Evolutionary conservation across 2,329 filamentous ascomycete species (phyloP).

Genomic region (Teratosphaeria destructans): DNA sequence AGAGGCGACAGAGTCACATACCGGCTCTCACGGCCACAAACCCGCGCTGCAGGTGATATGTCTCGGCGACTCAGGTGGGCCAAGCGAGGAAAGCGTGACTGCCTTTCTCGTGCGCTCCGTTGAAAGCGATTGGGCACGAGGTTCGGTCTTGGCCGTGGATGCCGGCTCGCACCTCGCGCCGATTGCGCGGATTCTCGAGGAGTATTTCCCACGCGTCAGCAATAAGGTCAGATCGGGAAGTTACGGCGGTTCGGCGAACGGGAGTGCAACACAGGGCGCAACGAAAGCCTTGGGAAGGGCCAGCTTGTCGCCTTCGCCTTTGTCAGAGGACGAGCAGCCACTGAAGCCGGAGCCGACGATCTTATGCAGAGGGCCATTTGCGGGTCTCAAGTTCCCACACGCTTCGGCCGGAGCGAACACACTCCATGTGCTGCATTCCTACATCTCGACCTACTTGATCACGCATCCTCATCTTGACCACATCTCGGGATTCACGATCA

Average conservation of each 20-base stretch:
- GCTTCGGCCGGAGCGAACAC: slow-evolving; percentile 65
- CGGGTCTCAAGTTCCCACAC: slow-evolving; percentile 61
- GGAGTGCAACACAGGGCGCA: background rate
- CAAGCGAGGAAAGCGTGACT: slow-evolving; percentile 79
- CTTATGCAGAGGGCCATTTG: slow-evolving; percentile 57
- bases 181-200: slow-evolving; percentile 68
- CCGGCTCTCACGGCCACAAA: slow-evolving; percentile 27
- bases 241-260: slow-evolving; percentile 6
- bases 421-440: slow-evolving; percentile 62
- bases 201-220: slow-evolving; percentile 37
- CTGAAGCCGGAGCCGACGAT: slow-evolving; percentile 38
- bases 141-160: slow-evolving; percentile 84
- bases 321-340: slow-evolving; percentile 8
- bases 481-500: slow-evolving; percentile 81
- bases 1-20: slow-evolving; percentile 21
- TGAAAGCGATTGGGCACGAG: slow-evolving; percentile 66
- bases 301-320: slow-evolving; percentile 9
- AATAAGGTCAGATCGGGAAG: slow-evolving; percentile 4
- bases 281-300: background rate
- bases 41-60: slow-evolving; percentile 38
- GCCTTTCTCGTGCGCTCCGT: slow-evolving; percentile 79
- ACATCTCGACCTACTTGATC: slow-evolving; percentile 82
- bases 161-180: slow-evolving; percentile 81
- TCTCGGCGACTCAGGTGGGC: slow-evolving; percentile 74
- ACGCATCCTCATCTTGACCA: slow-evolving; percentile 98